Percentiles rank a stretch among this genome's conserved stretches.
These are phyloP conservation scores for Phytopythium mirpurense DNA, from an alignment of 352 stramenopile genomes.

Conservation along the genomic window DNA sequence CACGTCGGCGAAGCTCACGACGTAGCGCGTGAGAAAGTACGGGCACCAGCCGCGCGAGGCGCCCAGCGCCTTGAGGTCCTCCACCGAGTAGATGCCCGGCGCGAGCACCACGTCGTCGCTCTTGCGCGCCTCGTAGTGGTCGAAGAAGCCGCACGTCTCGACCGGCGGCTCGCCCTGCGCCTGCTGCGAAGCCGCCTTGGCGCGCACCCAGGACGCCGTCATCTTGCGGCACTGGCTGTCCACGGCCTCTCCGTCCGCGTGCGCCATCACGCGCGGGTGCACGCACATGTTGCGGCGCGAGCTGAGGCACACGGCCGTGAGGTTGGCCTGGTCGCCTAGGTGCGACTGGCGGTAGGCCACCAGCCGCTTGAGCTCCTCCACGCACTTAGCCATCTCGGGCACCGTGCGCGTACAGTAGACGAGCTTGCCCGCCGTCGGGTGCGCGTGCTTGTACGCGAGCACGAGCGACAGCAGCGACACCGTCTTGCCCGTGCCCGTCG, in stretches of 20 bases:
- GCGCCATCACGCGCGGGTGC: conserved; percentile 93
- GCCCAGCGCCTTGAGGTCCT: conserved; percentile 95
- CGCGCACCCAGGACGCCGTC: conserved; percentile 97
- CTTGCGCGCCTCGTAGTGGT: conserved; percentile 83
- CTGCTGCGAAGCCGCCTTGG: conserved; percentile 34
- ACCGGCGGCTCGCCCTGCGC: conserved; percentile 17
- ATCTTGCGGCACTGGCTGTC: conserved; percentile 96
- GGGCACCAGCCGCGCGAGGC: conserved; percentile 93
- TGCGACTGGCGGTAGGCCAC: conserved; percentile 73
- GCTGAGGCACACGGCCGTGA: conserved; percentile 90
- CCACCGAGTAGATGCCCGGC: conserved; percentile 94
- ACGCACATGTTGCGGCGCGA: conserved; percentile 98
- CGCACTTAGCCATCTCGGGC: conserved; percentile 98
- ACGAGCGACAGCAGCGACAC: conserved; percentile 97
- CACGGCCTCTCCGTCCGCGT: conserved; percentile 95
- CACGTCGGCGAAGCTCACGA: conserved; percentile 97
- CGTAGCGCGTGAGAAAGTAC: conserved; percentile 97
- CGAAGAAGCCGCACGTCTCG: conserved; percentile 88
- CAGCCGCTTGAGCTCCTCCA: conserved; percentile 98
- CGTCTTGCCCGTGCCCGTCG: conserved; percentile 98
- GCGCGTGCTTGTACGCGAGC: conserved; percentile 91
- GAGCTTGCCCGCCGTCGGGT: conserved; percentile 95
- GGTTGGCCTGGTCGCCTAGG: conserved; percentile 40
- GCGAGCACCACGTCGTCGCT: conserved; percentile 92
- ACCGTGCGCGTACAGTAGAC: conserved; percentile 99